A percentile compares a stretch with the other conserved stretches of the same genome.
Evolutionary conservation across 257 asterid genomes (phyloP).

Genomic region (Leonotis leonurus): DNA sequence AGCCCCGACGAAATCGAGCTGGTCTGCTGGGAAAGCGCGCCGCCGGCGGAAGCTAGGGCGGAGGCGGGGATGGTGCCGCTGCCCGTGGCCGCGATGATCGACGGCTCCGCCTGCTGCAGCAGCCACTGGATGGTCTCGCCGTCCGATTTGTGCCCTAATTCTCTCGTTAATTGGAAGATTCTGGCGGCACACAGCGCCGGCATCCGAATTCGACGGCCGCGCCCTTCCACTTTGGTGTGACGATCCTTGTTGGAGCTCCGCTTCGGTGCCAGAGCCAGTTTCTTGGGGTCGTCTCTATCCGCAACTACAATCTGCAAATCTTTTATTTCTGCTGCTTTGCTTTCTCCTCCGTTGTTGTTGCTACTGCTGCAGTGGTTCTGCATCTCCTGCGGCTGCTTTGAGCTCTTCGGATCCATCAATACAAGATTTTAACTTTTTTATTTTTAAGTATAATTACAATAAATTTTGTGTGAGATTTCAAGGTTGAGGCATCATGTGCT

Average conservation of each 20-base stretch:
- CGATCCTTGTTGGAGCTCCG: conserved; percentile 65
- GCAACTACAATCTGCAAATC: conserved; percentile 36
- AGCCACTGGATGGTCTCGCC: conserved; percentile 81
- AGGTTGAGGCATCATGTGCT: conserved; percentile 6
- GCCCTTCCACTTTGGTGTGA: conserved; percentile 72
- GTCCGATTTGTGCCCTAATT: conserved; percentile 76
- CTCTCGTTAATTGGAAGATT: conserved; percentile 64
- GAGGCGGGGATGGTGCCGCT: conserved; percentile 73
- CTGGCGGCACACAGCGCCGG: conserved; percentile 79
- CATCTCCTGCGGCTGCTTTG: conserved; percentile 30
- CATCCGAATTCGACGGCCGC: conserved; percentile 76
- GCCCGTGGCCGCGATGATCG: conserved; percentile 73
- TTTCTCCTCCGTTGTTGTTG: conserved; percentile 15
- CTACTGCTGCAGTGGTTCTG: neutral
- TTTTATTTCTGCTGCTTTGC: conserved; percentile 28
- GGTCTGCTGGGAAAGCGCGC: conserved; percentile 37
- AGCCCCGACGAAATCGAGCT: conserved; percentile 39
- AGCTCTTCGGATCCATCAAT: conserved; percentile 59
- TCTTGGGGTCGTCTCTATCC: conserved; percentile 42
- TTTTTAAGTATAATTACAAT: neutral
- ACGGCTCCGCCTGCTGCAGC: conserved; percentile 63
- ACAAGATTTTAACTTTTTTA: neutral
- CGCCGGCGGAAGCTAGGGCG: conserved; percentile 45
- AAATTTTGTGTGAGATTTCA: neutral
- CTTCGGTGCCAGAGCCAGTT: conserved; percentile 46